Evolutionary conservation across 176 grass and related monocot species (phyloP).

Genomic region (Eremochloa ophiuroides): DNA sequence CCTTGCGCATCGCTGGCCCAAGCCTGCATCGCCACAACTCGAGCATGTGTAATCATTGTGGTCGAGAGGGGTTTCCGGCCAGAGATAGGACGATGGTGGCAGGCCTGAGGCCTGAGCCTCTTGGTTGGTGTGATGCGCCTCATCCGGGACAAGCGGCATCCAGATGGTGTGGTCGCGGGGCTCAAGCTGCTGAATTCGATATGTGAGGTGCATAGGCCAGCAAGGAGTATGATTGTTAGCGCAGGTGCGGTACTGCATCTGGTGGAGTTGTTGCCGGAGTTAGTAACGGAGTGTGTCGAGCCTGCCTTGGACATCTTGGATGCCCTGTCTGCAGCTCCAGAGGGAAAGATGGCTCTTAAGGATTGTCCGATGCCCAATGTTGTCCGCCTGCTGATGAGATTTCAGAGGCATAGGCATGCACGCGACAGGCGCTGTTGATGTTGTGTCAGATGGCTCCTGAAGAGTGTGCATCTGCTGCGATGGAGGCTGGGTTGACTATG

Average conservation of each 20-base stretch:
- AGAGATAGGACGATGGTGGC: conserved; percentile 46
- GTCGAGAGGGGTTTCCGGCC: conserved; percentile 72
- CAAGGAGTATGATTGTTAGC: conserved; percentile 49
- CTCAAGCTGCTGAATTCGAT: conserved; percentile 64
- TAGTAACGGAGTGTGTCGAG: conserved; percentile 49
- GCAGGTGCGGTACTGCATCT: conserved; percentile 68
- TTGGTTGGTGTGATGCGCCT: conserved; percentile 65
- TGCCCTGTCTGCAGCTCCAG: conserved; percentile 43
- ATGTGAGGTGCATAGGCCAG: conserved; percentile 48
- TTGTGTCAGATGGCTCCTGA: background rate
- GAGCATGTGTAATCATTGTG: conserved; percentile 36
- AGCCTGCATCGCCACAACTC: too few species aligned
- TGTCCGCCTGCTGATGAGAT: conserved; percentile 69
- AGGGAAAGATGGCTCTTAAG: conserved; percentile 61
- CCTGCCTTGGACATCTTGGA: conserved; percentile 61
- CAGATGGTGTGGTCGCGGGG: conserved; percentile 31
- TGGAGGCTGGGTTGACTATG: conserved; percentile 67
- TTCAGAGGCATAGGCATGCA: conserved; percentile 69
- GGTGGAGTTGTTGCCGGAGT: conserved; percentile 57
- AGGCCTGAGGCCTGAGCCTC: conserved; percentile 54
- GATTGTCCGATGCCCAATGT: conserved; percentile 80
- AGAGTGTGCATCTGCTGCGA: conserved; percentile 33
- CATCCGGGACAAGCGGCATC: conserved; percentile 62
- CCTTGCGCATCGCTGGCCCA: too few species aligned
- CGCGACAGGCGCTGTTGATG: conserved; percentile 11